Base-by-base conservation (phyloP, 345 rosid species). In the Angophora floribunda region DNA sequence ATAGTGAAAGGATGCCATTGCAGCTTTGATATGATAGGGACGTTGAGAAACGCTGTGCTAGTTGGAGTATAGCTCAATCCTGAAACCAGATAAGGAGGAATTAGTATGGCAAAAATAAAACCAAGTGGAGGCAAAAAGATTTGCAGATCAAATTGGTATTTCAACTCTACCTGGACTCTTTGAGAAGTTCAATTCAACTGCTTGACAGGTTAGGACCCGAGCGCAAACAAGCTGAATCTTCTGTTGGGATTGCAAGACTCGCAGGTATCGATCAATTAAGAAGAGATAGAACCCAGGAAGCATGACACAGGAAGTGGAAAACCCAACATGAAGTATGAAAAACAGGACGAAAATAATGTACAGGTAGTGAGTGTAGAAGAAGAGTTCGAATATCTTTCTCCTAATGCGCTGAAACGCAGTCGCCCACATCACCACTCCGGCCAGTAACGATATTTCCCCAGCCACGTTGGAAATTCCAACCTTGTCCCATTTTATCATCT, bases 1-100 rank as follows among this genome's bases (percentile, higher is more conserved):
- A 96, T 53, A 13, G 96, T 94, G 67, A 95, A 97, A 52, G 99
- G 99, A 91, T 97, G 99, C 99, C 99, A 97, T 67, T 97, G 99
- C 84, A 94, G 92, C 93, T 92, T 95, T 13, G 98, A 96, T 53
- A 97, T 91, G 82, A 90, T 90, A 6, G 97, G 99, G n/a, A 96
- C 93, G 89, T 96, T 97, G 49, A 97, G 87, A 88, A 94, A 96
- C 91, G 94, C 85, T 53, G 92, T 91, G 94, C 98, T 97, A 9
- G 94, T 91, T 15, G 99, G 94, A 65, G 89, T 92, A 87, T 96
- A 97, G 19, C 92, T 93, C 90, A 96, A 88, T 51, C 96, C 98
- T 97, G 51, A 26, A 89, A 67, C 59, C 13, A 61, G 52, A 49
- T 36, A 79, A 41, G 28, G 14, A 51, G 51, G 28, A 15, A 49